These are phyloP conservation scores for Mycena capillaripes DNA, from an alignment of 768 basidiomycete genomes.

Conservation along the genomic window DNA sequence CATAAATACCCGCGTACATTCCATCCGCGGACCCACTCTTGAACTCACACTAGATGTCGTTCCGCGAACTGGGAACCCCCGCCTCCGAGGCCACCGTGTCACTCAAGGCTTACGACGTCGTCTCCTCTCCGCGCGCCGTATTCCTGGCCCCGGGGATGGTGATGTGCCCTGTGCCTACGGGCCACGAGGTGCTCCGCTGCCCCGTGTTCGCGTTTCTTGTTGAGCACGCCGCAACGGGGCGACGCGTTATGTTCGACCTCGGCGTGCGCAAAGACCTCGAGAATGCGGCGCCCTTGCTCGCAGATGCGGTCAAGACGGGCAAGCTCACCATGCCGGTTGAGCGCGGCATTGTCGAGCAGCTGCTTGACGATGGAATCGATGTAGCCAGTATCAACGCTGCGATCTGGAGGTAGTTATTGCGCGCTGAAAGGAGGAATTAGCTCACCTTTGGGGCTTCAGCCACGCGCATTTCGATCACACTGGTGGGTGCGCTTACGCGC, in stretches of 20 bases:
- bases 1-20: no score
- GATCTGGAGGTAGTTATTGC: constrained; percentile 38
- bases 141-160: constrained; percentile 24
- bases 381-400: constrained; percentile 31
- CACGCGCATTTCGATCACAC: constrained; percentile 39
- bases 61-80: neutral
- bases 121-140: neutral
- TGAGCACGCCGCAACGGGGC: constrained; percentile 21
- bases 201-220: constrained; percentile 39
- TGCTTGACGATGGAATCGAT: constrained; percentile 25
- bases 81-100: constrained; percentile 26
- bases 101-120: constrained; percentile 33
- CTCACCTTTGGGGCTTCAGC: constrained; percentile 1
- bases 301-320: neutral
- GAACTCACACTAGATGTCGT: no score
- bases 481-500: constrained; percentile 12
- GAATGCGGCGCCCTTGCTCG: constrained; percentile 24
- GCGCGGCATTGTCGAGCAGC: constrained; percentile 30
- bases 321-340: constrained; percentile 12
- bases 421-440: neutral
- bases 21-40: no score
- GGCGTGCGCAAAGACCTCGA: constrained; percentile 34
- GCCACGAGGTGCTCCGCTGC: constrained; percentile 24
- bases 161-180: constrained; percentile 28
- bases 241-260: constrained; percentile 37